Conservation (phyloP, 108 stramenopile genomes). For the Nannochloropsis oceanica region DNA sequence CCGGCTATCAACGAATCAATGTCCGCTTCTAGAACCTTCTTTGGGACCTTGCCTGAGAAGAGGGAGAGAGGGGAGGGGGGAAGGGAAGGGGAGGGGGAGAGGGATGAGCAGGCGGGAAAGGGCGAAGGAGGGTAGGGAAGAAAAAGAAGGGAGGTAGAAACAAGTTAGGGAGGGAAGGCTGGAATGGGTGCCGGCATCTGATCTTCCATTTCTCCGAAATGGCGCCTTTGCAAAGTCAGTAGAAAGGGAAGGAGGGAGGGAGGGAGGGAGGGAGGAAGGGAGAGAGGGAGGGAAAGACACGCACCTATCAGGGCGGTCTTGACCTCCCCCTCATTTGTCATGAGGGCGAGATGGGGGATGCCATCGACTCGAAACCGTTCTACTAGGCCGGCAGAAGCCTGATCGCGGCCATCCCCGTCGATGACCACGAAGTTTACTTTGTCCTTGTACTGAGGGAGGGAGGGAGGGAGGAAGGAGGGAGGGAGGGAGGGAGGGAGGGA, state of each 20-base stretch:
- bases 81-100: neutral
- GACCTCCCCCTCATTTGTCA: constrained; percentile 14
- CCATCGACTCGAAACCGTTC: constrained; percentile 25
- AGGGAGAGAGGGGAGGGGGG: neutral
- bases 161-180: neutral
- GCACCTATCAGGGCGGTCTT: constrained; percentile 19
- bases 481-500: too few relatives aligned
- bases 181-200: too few relatives aligned
- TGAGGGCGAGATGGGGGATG: constrained; percentile 26
- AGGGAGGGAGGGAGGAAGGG: neutral
- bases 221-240: too few relatives aligned
- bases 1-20: constrained; percentile 7
- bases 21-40: constrained; percentile 16
- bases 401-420: constrained; percentile 3
- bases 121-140: neutral
- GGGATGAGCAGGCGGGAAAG: neutral
- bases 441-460: constrained; percentile 4
- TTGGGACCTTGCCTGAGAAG: neutral
- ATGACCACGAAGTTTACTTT: constrained; percentile 26
- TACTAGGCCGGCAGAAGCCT: neutral
- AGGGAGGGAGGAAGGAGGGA: neutral
- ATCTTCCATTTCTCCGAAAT: too few relatives aligned
- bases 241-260: neutral
- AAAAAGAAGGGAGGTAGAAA: neutral
- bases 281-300: neutral